Percentiles rank a stretch among this genome's conserved stretches.
Evolutionary conservation across 441 rosid species (phyloP).

Genomic region (Populus hybrid): DNA sequence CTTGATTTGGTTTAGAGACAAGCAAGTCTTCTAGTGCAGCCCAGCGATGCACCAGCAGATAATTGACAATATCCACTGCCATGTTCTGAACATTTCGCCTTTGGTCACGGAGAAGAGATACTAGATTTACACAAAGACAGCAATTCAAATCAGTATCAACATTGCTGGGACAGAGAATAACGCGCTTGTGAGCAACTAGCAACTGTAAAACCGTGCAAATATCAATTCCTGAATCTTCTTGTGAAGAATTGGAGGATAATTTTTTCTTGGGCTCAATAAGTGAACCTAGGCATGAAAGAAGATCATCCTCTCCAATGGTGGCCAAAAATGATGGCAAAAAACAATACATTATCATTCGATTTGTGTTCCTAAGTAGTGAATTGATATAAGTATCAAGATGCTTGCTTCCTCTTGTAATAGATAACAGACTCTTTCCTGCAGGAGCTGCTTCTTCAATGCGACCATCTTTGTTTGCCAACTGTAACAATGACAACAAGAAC

Average conservation of each 20-base stretch:
- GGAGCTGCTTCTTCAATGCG: conserved; percentile 93
- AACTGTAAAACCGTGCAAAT: conserved; percentile 84
- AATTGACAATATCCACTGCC: conserved; percentile 87
- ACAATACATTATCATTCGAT: conserved; percentile 89
- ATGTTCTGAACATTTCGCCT: conserved; percentile 80
- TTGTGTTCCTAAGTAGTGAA: conserved; percentile 91
- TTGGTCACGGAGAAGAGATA: conserved; percentile 78
- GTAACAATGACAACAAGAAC: conserved; percentile 95
- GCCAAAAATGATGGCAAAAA: conserved; percentile 94
- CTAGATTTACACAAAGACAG: conserved; percentile 89
- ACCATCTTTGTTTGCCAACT: conserved; percentile 97
- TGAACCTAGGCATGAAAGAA: conserved; percentile 76
- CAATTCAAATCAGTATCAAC: conserved; percentile 93
- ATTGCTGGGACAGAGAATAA: conserved; percentile 96
- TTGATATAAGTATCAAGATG: conserved; percentile 94
- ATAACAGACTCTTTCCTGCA: conserved; percentile 84
- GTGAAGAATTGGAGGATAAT: conserved; percentile 41
- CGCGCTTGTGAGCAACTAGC: conserved; percentile 85
- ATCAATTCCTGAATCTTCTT: conserved; percentile 80
- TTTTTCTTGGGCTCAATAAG: conserved; percentile 70
- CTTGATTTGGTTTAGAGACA: conserved; percentile 88
- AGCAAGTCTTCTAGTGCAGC: conserved; percentile 91
- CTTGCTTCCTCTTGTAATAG: conserved; percentile 79
- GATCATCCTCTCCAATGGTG: conserved; percentile 83
- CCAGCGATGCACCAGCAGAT: conserved; percentile 89